Evolutionary conservation across 495 filamentous ascomycete species (phyloP), one percentile per base, ranked within the genome.

Genomic region (Penicillium taxi): DNA sequence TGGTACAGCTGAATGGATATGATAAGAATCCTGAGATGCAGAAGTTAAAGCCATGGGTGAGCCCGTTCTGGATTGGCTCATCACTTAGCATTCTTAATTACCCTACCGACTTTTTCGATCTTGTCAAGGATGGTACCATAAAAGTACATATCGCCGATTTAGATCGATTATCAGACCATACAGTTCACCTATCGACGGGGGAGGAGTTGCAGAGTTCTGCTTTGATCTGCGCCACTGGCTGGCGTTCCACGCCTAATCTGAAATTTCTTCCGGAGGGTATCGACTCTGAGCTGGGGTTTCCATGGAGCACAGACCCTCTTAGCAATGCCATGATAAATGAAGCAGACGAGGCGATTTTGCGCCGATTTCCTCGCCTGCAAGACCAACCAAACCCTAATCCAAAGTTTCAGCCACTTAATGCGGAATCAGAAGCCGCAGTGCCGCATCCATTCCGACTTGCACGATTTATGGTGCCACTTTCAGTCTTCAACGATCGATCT

Each of bases 81-180:
- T 69, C 69, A 6, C 67, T 84, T 31, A 73, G 69, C 26, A 84
- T 86, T 46, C 65, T 85, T 31, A 86, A 86, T 57, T 86, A 83
- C 39, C 69, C 71, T 0, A 75, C 69, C 7, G 58, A 82, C 48
- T 68, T 86, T 53, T 82, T 80, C 50, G 73, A 79, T 9, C 53
- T 74, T 1, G 61, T 88, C 13, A 66, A 61, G 23, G 60, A 70
- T 28, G 79, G 76, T 9, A 73, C 59, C 6, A 67, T 83, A 29
- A 67, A 61, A 6, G 70, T 87, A 2, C 69, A 85, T 46, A 61
- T 82, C 36, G 72, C 72, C 25, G 77, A 84, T 43, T 65, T 89
- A 13, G 59, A 63, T 1, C 50, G 50, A 8, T 66, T 87, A 2
- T 56, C 59, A 8, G 39, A 48, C 4, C 49, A 62, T 5, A 65